These are phyloP conservation scores for Rhizomucor miehei DNA, from an alignment of 371 early-diverging fungal genomes.

Conservation along the genomic window DNA sequence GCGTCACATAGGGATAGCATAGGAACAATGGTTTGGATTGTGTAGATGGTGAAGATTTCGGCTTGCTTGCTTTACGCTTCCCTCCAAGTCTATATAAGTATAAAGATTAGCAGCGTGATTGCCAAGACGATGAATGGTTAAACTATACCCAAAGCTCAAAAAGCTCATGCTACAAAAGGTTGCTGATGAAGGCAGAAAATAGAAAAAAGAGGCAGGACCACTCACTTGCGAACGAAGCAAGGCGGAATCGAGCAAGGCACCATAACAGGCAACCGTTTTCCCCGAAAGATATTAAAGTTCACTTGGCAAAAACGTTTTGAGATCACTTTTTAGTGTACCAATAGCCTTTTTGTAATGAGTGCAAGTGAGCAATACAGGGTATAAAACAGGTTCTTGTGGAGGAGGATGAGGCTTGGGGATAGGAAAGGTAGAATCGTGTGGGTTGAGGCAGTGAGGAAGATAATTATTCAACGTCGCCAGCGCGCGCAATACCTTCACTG, in stretches of 20 bases:
- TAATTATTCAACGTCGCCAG: constrained; percentile 32
- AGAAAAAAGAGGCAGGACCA: neutral
- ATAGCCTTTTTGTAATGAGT: no score
- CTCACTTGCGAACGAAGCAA: no score
- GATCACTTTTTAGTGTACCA: no score
- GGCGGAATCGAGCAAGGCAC: no score
- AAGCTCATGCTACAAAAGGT: constrained; percentile 28
- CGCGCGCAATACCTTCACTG: constrained; percentile 45
- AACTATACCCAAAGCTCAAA: constrained; percentile 34
- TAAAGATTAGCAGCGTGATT: neutral
- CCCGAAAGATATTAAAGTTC: no score
- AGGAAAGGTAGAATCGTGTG: neutral
- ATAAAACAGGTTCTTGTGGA: no score
- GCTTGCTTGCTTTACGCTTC: constrained; percentile 40
- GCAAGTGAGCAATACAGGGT: no score
- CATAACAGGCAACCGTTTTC: no score
- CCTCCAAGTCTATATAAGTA: constrained; percentile 30
- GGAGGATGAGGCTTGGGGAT: no score
- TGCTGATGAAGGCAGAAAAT: neutral
- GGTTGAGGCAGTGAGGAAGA: neutral
- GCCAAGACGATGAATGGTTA: constrained; percentile 8
- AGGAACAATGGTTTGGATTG: constrained; percentile 70
- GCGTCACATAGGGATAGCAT: constrained; percentile 69
- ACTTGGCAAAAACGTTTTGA: no score
- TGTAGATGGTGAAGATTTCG: constrained; percentile 36